Conservation (phyloP, 139 green algal genomes). For the Chlamydomonas urium region DNA sequence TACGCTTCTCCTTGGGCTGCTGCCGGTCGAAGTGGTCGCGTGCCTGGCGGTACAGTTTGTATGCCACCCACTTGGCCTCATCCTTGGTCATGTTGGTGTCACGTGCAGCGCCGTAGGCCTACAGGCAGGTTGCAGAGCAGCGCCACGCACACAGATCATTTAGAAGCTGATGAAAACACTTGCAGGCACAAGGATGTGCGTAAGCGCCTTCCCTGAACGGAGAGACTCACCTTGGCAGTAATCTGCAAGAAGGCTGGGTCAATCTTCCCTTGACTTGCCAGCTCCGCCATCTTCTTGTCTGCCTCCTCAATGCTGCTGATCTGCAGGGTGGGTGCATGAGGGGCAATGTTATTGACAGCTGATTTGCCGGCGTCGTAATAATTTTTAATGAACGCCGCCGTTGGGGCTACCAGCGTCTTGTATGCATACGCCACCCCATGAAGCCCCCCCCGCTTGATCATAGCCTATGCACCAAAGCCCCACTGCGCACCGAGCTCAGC, state of each 20-base stretch:
- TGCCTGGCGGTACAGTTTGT: slow-evolving; percentile 50
- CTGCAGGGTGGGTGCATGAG: slow-evolving; percentile 15
- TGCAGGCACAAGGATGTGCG: too few relatives aligned
- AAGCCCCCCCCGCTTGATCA: too few relatives aligned
- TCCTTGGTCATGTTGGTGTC: slow-evolving; percentile 62
- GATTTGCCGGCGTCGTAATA: too few relatives aligned
- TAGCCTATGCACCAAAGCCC: slow-evolving; percentile 17
- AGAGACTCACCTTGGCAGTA: slow-evolving; percentile 21
- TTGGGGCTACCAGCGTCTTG: too few relatives aligned
- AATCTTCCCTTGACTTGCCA: slow-evolving; percentile 42
- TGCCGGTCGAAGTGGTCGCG: slow-evolving; percentile 56
- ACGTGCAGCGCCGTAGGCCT: slow-evolving; percentile 52
- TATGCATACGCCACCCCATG: too few relatives aligned
- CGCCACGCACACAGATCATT: neutral
- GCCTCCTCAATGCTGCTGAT: slow-evolving; percentile 45
- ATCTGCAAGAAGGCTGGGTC: slow-evolving; percentile 56
- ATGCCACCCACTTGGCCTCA: slow-evolving; percentile 54
- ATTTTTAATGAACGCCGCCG: too few relatives aligned
- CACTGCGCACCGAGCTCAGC: slow-evolving; percentile 14
- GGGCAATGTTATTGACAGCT: too few relatives aligned
- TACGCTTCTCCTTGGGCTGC: slow-evolving; percentile 56
- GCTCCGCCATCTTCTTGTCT: slow-evolving; percentile 50
- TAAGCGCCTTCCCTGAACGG: too few relatives aligned
- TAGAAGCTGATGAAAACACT: too few relatives aligned
- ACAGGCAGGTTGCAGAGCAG: slow-evolving; percentile 17